Evolutionary conservation across 164 flowering plant genomes (phyloP), one percentile per base, ranked within the genome.

Genomic region (Berberis vulgaris): DNA sequence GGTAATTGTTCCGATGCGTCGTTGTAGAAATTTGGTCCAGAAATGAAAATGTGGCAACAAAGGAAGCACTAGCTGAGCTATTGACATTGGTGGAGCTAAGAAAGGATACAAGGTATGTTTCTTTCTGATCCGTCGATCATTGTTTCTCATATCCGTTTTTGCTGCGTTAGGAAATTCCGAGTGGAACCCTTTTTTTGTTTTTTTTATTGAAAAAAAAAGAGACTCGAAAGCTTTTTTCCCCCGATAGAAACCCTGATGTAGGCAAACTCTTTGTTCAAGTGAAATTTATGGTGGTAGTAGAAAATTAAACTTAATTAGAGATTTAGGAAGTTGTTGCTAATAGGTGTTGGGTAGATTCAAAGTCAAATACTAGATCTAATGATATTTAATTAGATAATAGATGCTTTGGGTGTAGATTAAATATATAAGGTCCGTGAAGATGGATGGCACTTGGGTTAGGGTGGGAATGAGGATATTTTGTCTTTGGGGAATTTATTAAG

Each of bases 11-110:
- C 54, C n/a, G 45, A 26, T 54, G 9, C 41, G 50, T 57, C 9
- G 45, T 54, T 78, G 65, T 78, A 90, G 97, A 79, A 50, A 82
- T 84, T 58, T 69, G 69, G 60, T 77, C 83, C 52, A 71, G 67
- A 50, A 67, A 69, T 56, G 77, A 67, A 11, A 54, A 65, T 66
- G 52, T 56, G n/a, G 52, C 45, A 55, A 57, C 77, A 6, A 82
- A 78, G 80, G 86, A 84, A 62, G 91, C 76, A 50, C 72, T 87
- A 73, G 62, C 71, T 42, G 76, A 76, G 66, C 84, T 90, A 9
- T 66, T 74, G 52, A 79, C 79, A 63, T 59, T 72, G 64, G 81
- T 79, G 57, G 84, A 86, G 60, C 73, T 77, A 40, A 78, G 74
- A 45, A 49, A 78, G 41, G 65, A 68, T 47, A 10, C 77, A 61